Percentiles rank a stretch among this genome's conserved stretches.
phyloP scores from a whole-genome alignment of 345 rosid genomes.

The Eucalyptus cladocalyx region DNA sequence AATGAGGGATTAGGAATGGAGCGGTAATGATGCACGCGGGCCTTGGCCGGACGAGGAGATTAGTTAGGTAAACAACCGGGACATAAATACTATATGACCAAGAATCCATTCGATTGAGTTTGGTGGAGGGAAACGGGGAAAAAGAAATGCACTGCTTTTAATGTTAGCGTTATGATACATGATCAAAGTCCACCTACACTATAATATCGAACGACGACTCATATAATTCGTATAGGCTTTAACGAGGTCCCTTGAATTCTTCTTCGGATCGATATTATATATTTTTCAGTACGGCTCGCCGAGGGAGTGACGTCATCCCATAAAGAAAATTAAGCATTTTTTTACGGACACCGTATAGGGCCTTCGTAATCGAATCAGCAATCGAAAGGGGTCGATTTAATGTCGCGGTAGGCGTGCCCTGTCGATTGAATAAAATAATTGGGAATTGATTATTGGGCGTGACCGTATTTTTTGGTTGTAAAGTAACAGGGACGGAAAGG shows the following conservation, averaged over 20 bases:
- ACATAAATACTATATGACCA: not conserved
- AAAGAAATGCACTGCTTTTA: not conserved
- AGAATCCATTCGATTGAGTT: not conserved
- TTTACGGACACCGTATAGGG: not conserved
- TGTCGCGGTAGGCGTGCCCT: not conserved
- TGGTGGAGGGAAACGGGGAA: not conserved
- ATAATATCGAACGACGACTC: not conserved
- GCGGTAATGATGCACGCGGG: not conserved
- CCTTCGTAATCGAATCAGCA: not conserved
- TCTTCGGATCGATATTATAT: too few relatives aligned
- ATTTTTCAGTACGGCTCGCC: not conserved
- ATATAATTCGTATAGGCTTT: not conserved
- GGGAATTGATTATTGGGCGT: not conserved
- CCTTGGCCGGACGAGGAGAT: not conserved
- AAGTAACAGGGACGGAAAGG: not conserved
- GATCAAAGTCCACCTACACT: not conserved
- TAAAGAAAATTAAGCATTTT: not conserved
- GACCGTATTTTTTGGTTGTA: not conserved
- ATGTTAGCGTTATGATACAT: not conserved
- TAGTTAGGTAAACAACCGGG: not conserved
- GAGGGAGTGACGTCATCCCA: not conserved
- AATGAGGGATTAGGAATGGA: not conserved
- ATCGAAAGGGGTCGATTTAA: not conserved
- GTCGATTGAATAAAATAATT: not conserved
- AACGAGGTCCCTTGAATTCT: not conserved